Evolutionary conservation across 2,329 filamentous ascomycete species (phyloP).

Genomic region (Trichothecium roseum): DNA sequence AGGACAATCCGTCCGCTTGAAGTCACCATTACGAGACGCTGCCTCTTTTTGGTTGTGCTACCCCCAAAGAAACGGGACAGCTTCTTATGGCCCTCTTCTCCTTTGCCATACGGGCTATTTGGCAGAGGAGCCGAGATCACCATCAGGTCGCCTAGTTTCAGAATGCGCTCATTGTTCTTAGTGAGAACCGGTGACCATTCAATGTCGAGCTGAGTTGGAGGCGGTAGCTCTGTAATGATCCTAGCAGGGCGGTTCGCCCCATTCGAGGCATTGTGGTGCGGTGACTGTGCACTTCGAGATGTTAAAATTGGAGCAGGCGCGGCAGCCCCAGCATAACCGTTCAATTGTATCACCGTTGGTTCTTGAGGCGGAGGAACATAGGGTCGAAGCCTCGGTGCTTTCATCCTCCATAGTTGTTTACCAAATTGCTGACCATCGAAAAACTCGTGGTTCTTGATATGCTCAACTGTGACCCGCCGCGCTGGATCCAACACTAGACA

Average conservation of each 20-base stretch:
- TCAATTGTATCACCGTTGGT: constrained; percentile 63
- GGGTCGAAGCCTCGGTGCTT: constrained; percentile 76
- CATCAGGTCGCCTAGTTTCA: constrained; percentile 85
- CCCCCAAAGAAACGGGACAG: constrained; percentile 90
- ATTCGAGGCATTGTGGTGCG: constrained; percentile 27
- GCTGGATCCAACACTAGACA: constrained; percentile 82
- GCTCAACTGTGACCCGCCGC: constrained; percentile 78
- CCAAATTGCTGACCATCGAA: constrained; percentile 84
- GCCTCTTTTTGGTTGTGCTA: constrained; percentile 82
- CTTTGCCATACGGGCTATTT: constrained; percentile 62
- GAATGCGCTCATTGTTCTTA: constrained; percentile 80
- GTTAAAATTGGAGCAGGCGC: constrained; percentile 15
- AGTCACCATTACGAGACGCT: constrained; percentile 89
- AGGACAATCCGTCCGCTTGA: constrained; percentile 83
- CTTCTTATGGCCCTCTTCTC: constrained; percentile 71
- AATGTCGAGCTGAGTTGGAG: constrained; percentile 93
- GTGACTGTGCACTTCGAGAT: constrained; percentile 22
- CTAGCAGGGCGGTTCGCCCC: constrained; percentile 54
- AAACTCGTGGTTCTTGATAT: constrained; percentile 94
- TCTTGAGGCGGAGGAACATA: constrained; percentile 72
- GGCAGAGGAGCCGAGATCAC: constrained; percentile 71
- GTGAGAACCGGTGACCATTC: constrained; percentile 97
- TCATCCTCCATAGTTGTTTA: constrained; percentile 75
- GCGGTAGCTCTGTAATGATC: constrained; percentile 88
- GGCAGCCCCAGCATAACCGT: constrained; percentile 32